phyloP scores from a whole-genome alignment of 2,329 filamentous ascomycete genomes.

The Talaromyces sp. region DNA sequence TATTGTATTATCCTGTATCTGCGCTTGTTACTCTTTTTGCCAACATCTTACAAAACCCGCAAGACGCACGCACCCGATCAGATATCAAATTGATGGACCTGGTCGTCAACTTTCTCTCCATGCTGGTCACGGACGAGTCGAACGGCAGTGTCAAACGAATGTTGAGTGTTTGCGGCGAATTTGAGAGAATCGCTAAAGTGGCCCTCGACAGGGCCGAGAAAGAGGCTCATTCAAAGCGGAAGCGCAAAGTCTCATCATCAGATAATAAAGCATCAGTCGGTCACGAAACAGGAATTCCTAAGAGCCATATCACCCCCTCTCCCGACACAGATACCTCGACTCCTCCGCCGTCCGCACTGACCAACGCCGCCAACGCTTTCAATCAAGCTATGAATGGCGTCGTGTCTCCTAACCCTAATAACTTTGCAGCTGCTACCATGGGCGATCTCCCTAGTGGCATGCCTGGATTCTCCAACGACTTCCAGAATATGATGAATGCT shows the following conservation, averaged over 20 bases:
- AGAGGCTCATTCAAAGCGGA: constrained; percentile 72
- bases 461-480: constrained; percentile 29
- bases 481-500: constrained; percentile 34
- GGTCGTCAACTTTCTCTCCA: constrained; percentile 87
- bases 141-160: constrained; percentile 90
- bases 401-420: constrained; percentile 15
- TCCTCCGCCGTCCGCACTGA: not conserved
- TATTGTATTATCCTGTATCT: constrained; percentile 94
- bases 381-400: constrained; percentile 1
- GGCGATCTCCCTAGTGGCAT: constrained; percentile 23
- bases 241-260: constrained; percentile 63
- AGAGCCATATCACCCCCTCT: constrained; percentile 7
- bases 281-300: constrained; percentile 12
- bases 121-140: constrained; percentile 81
- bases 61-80: constrained; percentile 79
- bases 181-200: constrained; percentile 85
- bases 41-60: constrained; percentile 91
- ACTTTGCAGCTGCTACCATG: constrained; percentile 20
- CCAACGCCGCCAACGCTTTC: not conserved
- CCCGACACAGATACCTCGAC: not conserved
- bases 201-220: constrained; percentile 89
- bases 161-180: constrained; percentile 91
- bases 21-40: constrained; percentile 92
- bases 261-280: not conserved
- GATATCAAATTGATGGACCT: constrained; percentile 88